phyloP scores from a whole-genome alignment of 257 asterid species.

The Thymus mandschuricus region DNA sequence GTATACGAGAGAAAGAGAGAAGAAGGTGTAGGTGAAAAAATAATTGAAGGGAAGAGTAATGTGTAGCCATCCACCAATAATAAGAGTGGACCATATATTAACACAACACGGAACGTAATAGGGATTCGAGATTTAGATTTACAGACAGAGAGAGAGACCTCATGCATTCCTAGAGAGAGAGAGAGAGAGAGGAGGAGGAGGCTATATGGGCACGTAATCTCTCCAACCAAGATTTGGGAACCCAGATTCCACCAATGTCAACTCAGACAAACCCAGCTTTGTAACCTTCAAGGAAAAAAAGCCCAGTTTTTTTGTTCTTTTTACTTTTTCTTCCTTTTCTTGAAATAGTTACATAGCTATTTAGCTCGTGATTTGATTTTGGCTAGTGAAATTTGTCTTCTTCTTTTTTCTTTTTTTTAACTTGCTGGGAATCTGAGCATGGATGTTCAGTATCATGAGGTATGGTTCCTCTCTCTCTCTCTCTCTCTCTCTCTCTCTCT shows the following conservation, averaged over 20 bases:
- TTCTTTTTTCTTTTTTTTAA: neutral
- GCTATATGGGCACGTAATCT: slow-evolving; percentile 32
- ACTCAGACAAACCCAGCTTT: neutral
- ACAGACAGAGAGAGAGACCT: neutral
- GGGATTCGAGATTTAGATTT: slow-evolving; percentile 8
- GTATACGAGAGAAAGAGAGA: neutral
- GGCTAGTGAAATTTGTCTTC: slow-evolving; percentile 11
- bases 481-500: neutral
- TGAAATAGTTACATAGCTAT: neutral
- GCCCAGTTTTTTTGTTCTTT: neutral
- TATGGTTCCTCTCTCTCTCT: slow-evolving; percentile 21
- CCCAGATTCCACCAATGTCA: slow-evolving; percentile 16
- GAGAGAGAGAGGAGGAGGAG: neutral
- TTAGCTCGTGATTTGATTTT: slow-evolving; percentile 23
- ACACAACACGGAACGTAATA: neutral
- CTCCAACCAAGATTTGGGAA: slow-evolving; percentile 26
- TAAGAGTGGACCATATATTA: slow-evolving; percentile 12
- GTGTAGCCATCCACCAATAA: slow-evolving; percentile 24
- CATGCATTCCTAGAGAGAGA: neutral
- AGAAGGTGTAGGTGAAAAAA: slow-evolving; percentile 20
- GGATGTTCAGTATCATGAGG: slow-evolving; percentile 81
- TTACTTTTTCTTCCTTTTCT: neutral
- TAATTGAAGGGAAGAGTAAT: slow-evolving; percentile 6
- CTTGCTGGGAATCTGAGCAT: slow-evolving; percentile 33
- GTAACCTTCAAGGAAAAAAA: neutral